phyloP scores from a whole-genome alignment of 2,329 filamentous ascomycete genomes.

The Cladosporium oxysporum region DNA sequence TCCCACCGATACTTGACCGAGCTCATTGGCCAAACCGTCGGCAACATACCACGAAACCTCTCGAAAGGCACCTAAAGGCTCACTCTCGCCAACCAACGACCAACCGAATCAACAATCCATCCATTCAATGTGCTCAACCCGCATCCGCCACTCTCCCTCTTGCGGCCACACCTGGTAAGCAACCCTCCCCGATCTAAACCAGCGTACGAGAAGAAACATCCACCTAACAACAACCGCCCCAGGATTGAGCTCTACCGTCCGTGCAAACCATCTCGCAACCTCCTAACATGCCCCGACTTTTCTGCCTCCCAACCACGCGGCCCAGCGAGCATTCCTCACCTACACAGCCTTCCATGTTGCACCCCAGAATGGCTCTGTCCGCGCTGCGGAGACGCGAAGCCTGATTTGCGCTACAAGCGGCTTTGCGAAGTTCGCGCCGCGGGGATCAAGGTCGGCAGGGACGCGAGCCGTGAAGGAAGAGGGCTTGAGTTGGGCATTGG shows the following conservation, averaged over 20 bases:
- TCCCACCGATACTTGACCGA: not conserved
- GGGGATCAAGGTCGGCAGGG: constrained; percentile 33
- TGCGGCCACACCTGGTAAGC: constrained; percentile 51
- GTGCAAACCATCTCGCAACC: constrained; percentile 44
- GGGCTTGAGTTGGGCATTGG: constrained; percentile 24
- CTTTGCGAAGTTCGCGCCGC: constrained; percentile 29
- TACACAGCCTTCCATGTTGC: constrained; percentile 23
- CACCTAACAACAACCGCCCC: constrained; percentile 1
- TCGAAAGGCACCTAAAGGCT: not conserved
- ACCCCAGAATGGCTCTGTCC: constrained; percentile 30
- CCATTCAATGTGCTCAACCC: constrained; percentile 49
- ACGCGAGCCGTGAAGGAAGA: constrained; percentile 28
- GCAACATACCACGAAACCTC: not conserved
- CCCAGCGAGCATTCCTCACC: constrained; percentile 28
- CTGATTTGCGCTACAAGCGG: constrained; percentile 29
- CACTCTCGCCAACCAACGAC: not conserved
- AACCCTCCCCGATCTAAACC: not conserved
- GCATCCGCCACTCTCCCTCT: constrained; percentile 46
- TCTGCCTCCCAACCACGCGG: constrained; percentile 28
- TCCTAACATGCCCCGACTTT: constrained; percentile 45
- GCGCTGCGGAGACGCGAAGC: constrained; percentile 31
- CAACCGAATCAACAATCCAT: not conserved
- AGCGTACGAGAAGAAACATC: not conserved
- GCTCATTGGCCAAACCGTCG: not conserved
- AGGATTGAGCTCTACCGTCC: constrained; percentile 47